phyloP scores from a whole-genome alignment of 495 filamentous ascomycete species.

The Hypoxylon rickii region DNA sequence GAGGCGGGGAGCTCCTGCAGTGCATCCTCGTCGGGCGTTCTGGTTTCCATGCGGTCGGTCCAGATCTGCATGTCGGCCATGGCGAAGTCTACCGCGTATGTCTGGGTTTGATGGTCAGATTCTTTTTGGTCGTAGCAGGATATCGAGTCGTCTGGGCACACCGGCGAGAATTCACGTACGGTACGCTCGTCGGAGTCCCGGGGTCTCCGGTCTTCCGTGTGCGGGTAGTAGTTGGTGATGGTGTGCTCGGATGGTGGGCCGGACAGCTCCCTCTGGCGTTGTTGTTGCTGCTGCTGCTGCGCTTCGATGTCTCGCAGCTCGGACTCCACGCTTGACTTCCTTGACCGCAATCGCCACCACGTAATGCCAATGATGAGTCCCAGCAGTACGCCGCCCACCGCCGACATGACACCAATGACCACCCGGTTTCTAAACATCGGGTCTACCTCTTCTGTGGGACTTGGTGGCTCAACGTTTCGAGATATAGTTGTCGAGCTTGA shows the following conservation, averaged over 20 bases:
- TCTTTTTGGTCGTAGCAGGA: neutral
- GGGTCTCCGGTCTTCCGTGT: too few relatives aligned
- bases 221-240: neutral
- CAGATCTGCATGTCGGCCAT: slow-evolving; percentile 12
- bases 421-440: too few relatives aligned
- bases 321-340: neutral
- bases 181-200: neutral
- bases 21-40: neutral
- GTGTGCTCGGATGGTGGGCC: neutral
- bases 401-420: neutral
- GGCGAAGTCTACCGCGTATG: slow-evolving; percentile 7
- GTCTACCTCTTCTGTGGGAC: too few relatives aligned
- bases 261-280: neutral
- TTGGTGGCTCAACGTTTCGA: too few relatives aligned
- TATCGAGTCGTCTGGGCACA: slow-evolving; percentile 2
- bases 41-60: slow-evolving; percentile 1
- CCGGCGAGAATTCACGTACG: neutral
- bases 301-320: neutral
- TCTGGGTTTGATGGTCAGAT: neutral
- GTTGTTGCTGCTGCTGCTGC: neutral
- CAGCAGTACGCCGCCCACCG: neutral
- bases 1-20: too few relatives aligned
- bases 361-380: neutral
- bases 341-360: neutral
- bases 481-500: too few relatives aligned